These are phyloP conservation scores for Xylaria sp. DNA, from an alignment of 2,329 filamentous ascomycete genomes.

Conservation along the genomic window DNA sequence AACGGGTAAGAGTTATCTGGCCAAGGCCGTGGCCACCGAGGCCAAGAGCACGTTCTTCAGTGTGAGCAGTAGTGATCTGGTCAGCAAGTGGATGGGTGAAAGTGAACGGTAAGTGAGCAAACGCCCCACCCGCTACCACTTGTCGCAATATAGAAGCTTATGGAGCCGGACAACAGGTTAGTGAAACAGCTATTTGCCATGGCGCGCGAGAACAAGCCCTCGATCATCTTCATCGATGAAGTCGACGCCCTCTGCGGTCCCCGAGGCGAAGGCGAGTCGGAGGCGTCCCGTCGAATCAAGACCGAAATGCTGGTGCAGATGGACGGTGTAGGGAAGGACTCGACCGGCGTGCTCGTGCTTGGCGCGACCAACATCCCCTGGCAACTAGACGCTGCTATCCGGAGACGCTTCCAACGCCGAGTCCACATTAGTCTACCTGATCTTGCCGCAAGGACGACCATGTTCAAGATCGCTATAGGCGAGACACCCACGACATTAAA, in stretches of 20 bases:
- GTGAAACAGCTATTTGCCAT: constrained; percentile 98
- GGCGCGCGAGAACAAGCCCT: constrained; percentile 97
- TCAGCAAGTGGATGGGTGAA: constrained; percentile 99
- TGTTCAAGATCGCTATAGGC: constrained; percentile 97
- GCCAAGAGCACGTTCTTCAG: constrained; percentile 99
- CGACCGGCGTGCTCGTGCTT: constrained; percentile 90
- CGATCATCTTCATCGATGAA: constrained; percentile 99
- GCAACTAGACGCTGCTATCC: constrained; percentile 96
- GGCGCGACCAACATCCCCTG: constrained; percentile 98
- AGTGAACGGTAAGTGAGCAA: constrained; percentile 80
- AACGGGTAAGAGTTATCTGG: constrained; percentile 96
- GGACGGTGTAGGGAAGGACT: constrained; percentile 98
- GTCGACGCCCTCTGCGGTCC: constrained; percentile 96
- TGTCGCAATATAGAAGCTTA: constrained; percentile 42
- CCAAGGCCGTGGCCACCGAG: constrained; percentile 97
- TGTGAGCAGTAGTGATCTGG: constrained; percentile 94
- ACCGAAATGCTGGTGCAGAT: constrained; percentile 98
- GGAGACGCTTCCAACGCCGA: constrained; percentile 92
- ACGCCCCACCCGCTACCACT: neutral
- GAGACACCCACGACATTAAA: constrained; percentile 88
- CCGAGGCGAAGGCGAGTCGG: constrained; percentile 92
- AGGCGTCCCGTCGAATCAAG: constrained; percentile 97
- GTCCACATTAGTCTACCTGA: constrained; percentile 97
- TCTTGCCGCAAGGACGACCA: constrained; percentile 83
- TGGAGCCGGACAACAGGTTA: constrained; percentile 65